phyloP scores from a whole-genome alignment of 2,329 filamentous ascomycete species.

The Onygenales sp. region DNA sequence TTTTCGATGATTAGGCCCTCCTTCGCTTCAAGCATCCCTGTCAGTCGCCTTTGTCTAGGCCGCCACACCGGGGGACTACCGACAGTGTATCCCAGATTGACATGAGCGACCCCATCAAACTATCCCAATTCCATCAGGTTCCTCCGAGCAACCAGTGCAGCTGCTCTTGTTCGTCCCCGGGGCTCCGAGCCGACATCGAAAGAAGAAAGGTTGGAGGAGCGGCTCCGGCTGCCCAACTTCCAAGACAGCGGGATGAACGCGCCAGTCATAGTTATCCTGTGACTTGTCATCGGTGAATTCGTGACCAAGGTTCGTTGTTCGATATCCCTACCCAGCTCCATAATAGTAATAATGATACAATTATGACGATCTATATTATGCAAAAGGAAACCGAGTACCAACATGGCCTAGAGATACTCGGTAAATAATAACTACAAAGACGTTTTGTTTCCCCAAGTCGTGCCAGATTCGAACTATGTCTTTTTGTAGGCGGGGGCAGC shows the following conservation, averaged over 20 bases:
- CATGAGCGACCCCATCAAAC: neutral
- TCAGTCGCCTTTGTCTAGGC: neutral
- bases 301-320: neutral
- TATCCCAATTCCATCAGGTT: conserved; percentile 1
- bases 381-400: neutral
- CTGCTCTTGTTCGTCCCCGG: neutral
- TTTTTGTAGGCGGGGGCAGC: too few relatives aligned
- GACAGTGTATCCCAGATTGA: neutral
- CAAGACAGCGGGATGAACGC: neutral
- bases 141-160: neutral
- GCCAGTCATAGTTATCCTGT: neutral
- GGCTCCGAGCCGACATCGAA: neutral
- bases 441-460: too few relatives aligned
- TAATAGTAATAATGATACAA: neutral
- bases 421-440: too few relatives aligned
- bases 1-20: neutral
- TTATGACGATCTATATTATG: neutral
- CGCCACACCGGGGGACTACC: neutral
- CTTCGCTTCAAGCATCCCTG: neutral
- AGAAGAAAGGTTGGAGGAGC: neutral
- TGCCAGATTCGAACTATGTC: too few relatives aligned
- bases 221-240: too few relatives aligned
- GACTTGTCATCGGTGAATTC: neutral
- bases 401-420: neutral
- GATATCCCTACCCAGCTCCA: neutral